Base-by-base conservation (phyloP, 805 yeast species). In the Hanseniaspora lachancei region DNA sequence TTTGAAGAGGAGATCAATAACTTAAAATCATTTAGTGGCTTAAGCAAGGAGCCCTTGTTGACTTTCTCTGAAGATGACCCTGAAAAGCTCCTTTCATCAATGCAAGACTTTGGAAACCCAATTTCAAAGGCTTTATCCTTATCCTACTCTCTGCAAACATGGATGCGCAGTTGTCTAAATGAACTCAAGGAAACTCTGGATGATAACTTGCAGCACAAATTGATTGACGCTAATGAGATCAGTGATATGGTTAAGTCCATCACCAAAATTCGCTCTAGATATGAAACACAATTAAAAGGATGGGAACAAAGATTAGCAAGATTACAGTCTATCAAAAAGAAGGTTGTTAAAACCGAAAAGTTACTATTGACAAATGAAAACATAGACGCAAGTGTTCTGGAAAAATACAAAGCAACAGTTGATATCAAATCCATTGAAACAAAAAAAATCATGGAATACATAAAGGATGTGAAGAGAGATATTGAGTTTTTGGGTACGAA, bases 201-300 rank as follows among this genome's bases (percentile, higher is more conserved):
- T 51, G 57, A 62, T 35, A 63, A 62, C 10, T 9, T 23, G 23
- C 29, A 41, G 3, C 23, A 23, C 10, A 41, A 32, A 41, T 41
- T 41, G 18, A 27, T 23, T 23, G 40, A 47, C 43, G 23, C 36
- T 15, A 35, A 36, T 13, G 23, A n/a, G n/a, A 47, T 35, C 18
- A 24, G 8, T 7, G 15, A 44, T 5, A 13, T 44, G 6, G 21
- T 44, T n/a, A 13, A 27, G 9, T 27, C 15, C 16, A 44, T 27
- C 16, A n/a, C 29, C 13, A 34, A 40, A 18, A 35, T 42, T 24
- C 20, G 20, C 18, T 39, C 48, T 7, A 41, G 34, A 35, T 54
- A 47, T 29, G 41, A 34, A 15, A 18, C 8, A 5, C 16, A 42
- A 10, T 3, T 48, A 18, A 38, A 41, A 0, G 44, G 18, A 9